A percentile compares a stretch with the other conserved stretches of the same genome.
These are phyloP conservation scores for Nakazawaea molendinolei DNA, from an alignment of 805 yeast genomes.

Conservation along the genomic window DNA sequence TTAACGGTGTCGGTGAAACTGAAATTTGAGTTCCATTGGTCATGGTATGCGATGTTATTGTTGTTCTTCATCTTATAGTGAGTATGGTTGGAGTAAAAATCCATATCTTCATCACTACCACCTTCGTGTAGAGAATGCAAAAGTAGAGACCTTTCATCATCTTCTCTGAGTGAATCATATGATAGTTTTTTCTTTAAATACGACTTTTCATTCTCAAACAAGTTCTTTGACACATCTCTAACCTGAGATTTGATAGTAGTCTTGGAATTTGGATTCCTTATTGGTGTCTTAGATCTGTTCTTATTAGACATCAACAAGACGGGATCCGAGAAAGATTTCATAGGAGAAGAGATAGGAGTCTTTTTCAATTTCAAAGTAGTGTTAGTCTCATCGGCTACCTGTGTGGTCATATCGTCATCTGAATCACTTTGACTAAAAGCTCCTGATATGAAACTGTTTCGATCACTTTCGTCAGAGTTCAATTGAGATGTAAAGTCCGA, in stretches of 20 bases:
- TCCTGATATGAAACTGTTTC: slow-evolving; percentile 4
- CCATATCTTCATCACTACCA: slow-evolving; percentile 2
- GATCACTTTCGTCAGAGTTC: slow-evolving; percentile 6
- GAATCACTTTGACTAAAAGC: neutral
- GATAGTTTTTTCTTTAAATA: slow-evolving; percentile 11
- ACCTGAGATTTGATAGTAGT: slow-evolving; percentile 10
- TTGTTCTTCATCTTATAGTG: too few species aligned
- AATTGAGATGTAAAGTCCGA: neutral
- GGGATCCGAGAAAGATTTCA: slow-evolving; percentile 1
- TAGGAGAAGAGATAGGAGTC: slow-evolving; percentile 1
- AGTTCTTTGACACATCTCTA: slow-evolving; percentile 10
- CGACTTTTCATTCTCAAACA: slow-evolving; percentile 7
- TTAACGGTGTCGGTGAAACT: too few species aligned
- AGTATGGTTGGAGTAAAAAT: neutral
- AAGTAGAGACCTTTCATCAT: slow-evolving; percentile 2
- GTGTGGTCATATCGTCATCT: neutral
- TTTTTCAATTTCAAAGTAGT: slow-evolving; percentile 7
- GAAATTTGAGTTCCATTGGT: neutral
- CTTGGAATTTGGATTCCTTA: neutral
- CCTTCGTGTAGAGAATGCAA: slow-evolving; percentile 1
- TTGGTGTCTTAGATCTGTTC: neutral
- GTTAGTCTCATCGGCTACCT: slow-evolving; percentile 6
- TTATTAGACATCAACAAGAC: neutral
- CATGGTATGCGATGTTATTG: neutral
- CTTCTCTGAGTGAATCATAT: slow-evolving; percentile 8